Base-by-base conservation (phyloP, 306 rosid species). In the Vigna mungo region DNA sequence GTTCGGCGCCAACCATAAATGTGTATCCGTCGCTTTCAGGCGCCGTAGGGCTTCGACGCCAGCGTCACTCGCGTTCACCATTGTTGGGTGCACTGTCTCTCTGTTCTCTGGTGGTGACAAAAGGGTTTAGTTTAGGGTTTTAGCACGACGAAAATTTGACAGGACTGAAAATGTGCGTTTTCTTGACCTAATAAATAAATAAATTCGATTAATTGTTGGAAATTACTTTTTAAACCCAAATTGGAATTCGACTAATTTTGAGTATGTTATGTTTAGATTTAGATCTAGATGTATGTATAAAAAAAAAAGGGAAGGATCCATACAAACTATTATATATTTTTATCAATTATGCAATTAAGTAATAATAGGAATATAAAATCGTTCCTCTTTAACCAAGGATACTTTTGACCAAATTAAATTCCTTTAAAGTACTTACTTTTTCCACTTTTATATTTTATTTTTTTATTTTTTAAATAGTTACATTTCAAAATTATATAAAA, bases 101-200 rank as follows among this genome's bases (percentile, higher is more conserved):
- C 36, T 41, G 12, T 43, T 77, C 44, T 18, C 36, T 44, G 21
- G 55, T 44, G 21, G 55, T 0, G 25, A n/a, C 10, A 8, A 18
- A 58, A 21, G 77, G 82, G 87, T 48, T 59, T 59, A 27, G 65
- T 60, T 83, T 89, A 89, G 96, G 96, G 90, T 85, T 91, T 89
- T 82, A 81, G 86, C 11, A 4, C 0, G 16, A 37, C 16, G 13
- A 18, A 16, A 15, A 20, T 27, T 58, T 76, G 27, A 4, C 0
- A 12, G 5, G 14, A 16, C 53, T 21, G 17, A 30, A 47, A 46
- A 64, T 46, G 0, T 58, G 80, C 81, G 72, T 41, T 41, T 41
- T 41, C 4, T 23, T 8, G 32, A 55, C 62, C 34, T 23, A 20
- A 10, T 10, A 43, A 43, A 10, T 43, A 55, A 53, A 53, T 53